Conservation (phyloP, 495 filamentous ascomycete species). For the Xylaria nigripes region DNA sequence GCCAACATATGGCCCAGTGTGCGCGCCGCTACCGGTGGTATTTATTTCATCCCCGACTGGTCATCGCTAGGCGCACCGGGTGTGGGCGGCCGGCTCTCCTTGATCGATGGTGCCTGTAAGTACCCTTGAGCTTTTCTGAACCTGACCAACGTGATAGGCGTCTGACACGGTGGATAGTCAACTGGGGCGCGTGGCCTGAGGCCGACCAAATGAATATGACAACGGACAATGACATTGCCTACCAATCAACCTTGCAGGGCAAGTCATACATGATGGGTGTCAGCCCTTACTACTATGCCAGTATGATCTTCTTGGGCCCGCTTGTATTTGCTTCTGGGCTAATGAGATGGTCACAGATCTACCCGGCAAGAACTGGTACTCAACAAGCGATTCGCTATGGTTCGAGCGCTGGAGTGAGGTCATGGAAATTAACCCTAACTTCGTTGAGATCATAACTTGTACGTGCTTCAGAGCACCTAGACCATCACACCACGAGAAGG, state of each 20-base stretch:
- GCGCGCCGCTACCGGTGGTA: conserved; percentile 38
- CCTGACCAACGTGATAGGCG: not conserved
- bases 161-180: conserved; percentile 30
- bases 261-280: conserved; percentile 77
- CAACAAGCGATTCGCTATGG: conserved; percentile 64
- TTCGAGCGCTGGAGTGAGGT: conserved; percentile 65
- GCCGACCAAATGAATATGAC: conserved; percentile 47
- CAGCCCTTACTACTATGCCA: conserved; percentile 65
- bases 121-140: not conserved
- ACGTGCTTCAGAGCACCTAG: not conserved
- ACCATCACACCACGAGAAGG: not conserved
- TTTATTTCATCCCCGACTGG: conserved; percentile 59
- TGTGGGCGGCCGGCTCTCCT: conserved; percentile 34
- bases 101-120: conserved; percentile 53
- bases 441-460: conserved; percentile 51
- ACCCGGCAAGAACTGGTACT: conserved; percentile 66
- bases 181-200: conserved; percentile 68
- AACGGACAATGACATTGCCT: conserved; percentile 45
- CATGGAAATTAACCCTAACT: conserved; percentile 53
- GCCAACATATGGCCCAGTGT: conserved; percentile 51
- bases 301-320: conserved; percentile 21
- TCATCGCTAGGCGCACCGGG: conserved; percentile 48
- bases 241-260: conserved; percentile 37
- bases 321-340: not conserved
- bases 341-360: conserved; percentile 37